Conservation (phyloP, 2,329 filamentous ascomycete species). For the Trichoderma koningii region DNA sequence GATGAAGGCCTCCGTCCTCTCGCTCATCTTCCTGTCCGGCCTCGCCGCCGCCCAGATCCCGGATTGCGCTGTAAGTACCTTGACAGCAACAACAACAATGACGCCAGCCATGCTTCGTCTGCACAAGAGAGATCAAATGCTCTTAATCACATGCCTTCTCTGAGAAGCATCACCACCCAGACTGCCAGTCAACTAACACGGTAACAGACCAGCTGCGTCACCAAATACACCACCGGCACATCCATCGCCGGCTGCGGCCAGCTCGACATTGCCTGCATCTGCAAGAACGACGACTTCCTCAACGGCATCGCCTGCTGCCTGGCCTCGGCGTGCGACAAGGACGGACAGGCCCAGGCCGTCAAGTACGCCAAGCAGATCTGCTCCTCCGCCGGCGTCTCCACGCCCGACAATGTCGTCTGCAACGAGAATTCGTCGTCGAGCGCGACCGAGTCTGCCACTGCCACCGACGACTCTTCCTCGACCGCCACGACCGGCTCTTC, state of each 20-base stretch:
- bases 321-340: conserved; percentile 38
- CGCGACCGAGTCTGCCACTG: conserved; percentile 24
- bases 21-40: conserved; percentile 38
- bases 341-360: conserved; percentile 41
- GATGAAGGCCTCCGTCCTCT: conserved; percentile 43
- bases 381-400: conserved; percentile 40
- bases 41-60: conserved; percentile 44
- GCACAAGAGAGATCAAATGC: neutral
- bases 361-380: conserved; percentile 45
- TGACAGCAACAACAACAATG: neutral
- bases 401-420: conserved; percentile 45
- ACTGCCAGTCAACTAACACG: neutral
- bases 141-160: too few species aligned
- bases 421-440: conserved; percentile 28
- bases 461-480: conserved; percentile 10
- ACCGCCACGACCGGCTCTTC: conserved; percentile 21
- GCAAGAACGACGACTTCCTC: conserved; percentile 46
- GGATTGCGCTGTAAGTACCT: conserved; percentile 43
- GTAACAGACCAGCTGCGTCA: conserved; percentile 40
- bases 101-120: neutral
- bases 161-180: too few species aligned
- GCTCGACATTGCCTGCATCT: conserved; percentile 47
- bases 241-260: conserved; percentile 44
- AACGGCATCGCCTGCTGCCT: conserved; percentile 48
- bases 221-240: conserved; percentile 38